Evolutionary conservation across 2,329 filamentous ascomycete species (phyloP).

Genomic region (Penicillium hordei): DNA sequence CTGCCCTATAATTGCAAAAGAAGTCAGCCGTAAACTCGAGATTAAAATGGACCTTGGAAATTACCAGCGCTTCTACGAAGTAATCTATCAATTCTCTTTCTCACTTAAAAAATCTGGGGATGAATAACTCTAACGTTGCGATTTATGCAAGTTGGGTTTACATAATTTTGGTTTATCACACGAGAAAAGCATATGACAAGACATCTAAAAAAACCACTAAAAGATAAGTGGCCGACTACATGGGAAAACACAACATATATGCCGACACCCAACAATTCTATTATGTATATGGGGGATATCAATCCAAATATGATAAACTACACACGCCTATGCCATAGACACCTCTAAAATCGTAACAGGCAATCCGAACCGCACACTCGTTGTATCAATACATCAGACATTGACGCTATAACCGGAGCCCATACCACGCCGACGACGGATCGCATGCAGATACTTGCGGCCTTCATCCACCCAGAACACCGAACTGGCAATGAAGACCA

Average conservation of each 20-base stretch:
- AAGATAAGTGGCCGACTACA: neutral
- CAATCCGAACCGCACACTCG: neutral
- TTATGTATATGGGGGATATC: conserved; percentile 13
- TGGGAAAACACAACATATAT: neutral
- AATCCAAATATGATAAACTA: conserved; percentile 12
- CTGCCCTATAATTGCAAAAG: neutral
- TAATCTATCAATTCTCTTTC: neutral
- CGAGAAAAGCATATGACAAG: neutral
- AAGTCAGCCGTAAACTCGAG: neutral
- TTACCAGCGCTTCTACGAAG: neutral
- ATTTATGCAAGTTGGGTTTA: no score
- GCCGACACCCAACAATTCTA: conserved; percentile 1
- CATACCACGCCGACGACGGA: conserved; percentile 34
- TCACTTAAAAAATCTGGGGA: neutral
- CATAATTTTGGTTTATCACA: neutral
- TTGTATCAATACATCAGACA: conserved; percentile 31
- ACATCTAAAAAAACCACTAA: neutral
- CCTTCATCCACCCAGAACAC: conserved; percentile 96
- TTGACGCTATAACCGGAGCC: conserved; percentile 44
- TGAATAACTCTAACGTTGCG: no score
- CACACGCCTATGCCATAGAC: conserved; percentile 5
- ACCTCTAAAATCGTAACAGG: conserved; percentile 9
- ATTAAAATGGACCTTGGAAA: neutral
- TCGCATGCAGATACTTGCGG: conserved; percentile 65
- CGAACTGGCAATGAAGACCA: conserved; percentile 75